Base-by-base conservation (phyloP, 306 rosid genomes). In the Canavalia ensiformis region DNA sequence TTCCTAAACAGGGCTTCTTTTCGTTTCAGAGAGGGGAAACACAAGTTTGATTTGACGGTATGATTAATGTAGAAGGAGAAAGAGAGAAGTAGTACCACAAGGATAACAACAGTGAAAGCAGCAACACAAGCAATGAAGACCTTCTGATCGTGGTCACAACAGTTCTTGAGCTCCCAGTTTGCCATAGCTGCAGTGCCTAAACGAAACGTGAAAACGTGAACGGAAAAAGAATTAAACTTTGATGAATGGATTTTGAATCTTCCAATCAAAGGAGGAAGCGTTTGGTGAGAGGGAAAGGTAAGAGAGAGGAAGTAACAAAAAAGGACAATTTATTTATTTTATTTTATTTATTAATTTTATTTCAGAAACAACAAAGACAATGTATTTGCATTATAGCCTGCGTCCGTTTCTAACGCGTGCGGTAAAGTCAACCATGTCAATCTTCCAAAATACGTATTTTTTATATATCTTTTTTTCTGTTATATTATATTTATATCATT, bases 81-180 rank as follows among this genome's bases (percentile, higher is more conserved):
- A 81, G 42, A 11, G 44, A 45, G 82, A 45, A 66, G 33, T 6
- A 67, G 34, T 89, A 92, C 98, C 88, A 84, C 77, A 39, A 95
- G 91, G 82, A 95, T 95, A 0, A 91, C 88, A 64, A 92, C 90
- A 30, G 93, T 88, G 84, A 82, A 92, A 77, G 88, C 93, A 76
- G 86, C 92, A 75, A 92, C 83, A 28, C 90, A 88, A 25, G 83
- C 78, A 10, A 92, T 56, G 90, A 92, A 94, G 25, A 85, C 72
- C 78, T 86, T 91, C 89, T 94, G 98, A 45, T 94, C 94, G 18
- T 54, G 92, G 50, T 89, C 79, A 91, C 97, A 94, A 68, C 98
- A 94, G 65, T 70, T 84, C 83, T 83, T 94, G 49, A 94, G 93
- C 86, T 90, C 98, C 98, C 98, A 94, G 80, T 94, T 91, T 30